Evolutionary conservation across 805 yeast species (phyloP), one percentile per base, ranked within the genome.

Genomic region (Saccharomycopsis schoenii): DNA sequence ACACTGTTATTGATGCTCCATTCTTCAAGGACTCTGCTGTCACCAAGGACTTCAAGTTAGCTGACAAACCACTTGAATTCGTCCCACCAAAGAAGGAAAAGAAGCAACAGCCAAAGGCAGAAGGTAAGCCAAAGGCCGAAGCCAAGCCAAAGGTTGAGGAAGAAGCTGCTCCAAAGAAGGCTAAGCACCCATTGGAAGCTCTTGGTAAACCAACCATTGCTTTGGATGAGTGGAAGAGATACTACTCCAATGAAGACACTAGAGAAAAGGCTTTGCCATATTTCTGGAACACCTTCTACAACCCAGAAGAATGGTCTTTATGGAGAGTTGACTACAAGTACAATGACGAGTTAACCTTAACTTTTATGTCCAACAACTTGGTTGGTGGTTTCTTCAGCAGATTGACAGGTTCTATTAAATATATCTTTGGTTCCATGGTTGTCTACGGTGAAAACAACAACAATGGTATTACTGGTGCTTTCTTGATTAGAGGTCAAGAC

Each of bases 381-480:
- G 81, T 94, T 73, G 98, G 97, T 74, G 98, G 98, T 73, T 93
- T 93, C 88, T 89, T 93, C 86, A 85, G 85, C 88, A 89, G 99
- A 82, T 83, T 93, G 72, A 74, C 84, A 64, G 98, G 84, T 67
- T 93, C 98, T 66, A 81, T 89, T 80, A 93, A 93, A 80, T 93
- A 85, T 84, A 75, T 94, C 83, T 93, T 93, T 75, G 99, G 98
- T 73, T 80, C 85, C 72, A 75, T 87, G 78, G 96, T 92, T 70
- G 98, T 94, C 69, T 93, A 88, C 80, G 99, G 99, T 78, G 97
- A 89, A 82, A 90, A 91, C 91, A 93, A 91, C 88, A 81, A 86
- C 86, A 93, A 93, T 80, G 98, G 97, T 81, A 92, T 93, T 74
- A 80, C 89, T 69, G 97, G 97, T 81, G 96, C 87, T 73, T 86